phyloP scores from a whole-genome alignment of 768 basidiomycete genomes.

The Podaxis sp. region DNA sequence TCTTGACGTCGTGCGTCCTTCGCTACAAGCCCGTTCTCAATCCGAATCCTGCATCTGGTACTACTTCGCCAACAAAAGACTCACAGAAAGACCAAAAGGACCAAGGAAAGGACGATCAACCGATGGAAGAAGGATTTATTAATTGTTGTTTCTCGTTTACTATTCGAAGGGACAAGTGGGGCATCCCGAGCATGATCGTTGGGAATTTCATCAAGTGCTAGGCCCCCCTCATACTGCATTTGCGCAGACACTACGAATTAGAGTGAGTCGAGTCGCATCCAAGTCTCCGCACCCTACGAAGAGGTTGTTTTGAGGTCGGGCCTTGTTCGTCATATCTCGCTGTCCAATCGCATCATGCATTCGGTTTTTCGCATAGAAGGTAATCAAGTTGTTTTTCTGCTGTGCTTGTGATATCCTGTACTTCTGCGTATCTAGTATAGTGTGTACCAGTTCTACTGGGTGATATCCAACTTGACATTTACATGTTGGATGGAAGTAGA shows the following conservation, averaged over 20 bases:
- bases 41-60: conserved; percentile 20
- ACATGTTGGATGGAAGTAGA: neutral
- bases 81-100: conserved; percentile 21
- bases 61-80: conserved; percentile 12
- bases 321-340: neutral
- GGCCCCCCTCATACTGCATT: neutral
- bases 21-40: conserved; percentile 72
- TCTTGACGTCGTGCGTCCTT: conserved; percentile 88
- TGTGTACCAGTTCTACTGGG: neutral
- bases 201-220: conserved; percentile 83
- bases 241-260: neutral
- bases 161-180: conserved; percentile 81
- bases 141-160: conserved; percentile 93
- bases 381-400: neutral
- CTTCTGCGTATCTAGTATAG: neutral
- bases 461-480: neutral
- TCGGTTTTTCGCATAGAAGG: neutral
- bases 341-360: neutral
- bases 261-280: neutral
- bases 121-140: conserved; percentile 71
- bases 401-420: neutral
- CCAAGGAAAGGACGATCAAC: conserved; percentile 31
- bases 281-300: neutral
- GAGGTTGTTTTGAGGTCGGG: neutral
- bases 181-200: conserved; percentile 88